These are phyloP conservation scores for Rhodotorula glutinis DNA, from an alignment of 1,284 basidiomycete genomes.

Conservation along the genomic window DNA sequence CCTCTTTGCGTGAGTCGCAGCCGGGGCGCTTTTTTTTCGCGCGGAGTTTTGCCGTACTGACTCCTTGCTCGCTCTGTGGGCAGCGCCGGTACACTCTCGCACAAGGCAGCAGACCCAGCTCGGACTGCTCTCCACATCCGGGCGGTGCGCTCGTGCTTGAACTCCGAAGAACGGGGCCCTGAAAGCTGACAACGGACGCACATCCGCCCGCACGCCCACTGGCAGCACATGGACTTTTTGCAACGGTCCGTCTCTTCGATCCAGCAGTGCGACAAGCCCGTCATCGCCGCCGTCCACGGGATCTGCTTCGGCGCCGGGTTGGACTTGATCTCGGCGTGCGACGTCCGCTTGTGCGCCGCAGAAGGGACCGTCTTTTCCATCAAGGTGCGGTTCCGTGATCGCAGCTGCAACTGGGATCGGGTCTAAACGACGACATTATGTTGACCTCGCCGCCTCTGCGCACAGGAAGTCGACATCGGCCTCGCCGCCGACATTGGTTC, in stretches of 20 bases:
- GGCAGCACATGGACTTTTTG: slow-evolving; percentile 53
- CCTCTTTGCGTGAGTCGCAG: slow-evolving; percentile 53
- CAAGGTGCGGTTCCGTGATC: slow-evolving; percentile 57
- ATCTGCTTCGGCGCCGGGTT: slow-evolving; percentile 64
- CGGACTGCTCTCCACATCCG: slow-evolving; percentile 26
- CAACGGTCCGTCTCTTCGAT: slow-evolving; percentile 69
- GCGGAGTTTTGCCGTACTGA: background rate
- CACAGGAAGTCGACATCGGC: slow-evolving; percentile 84
- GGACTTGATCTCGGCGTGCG: slow-evolving; percentile 74
- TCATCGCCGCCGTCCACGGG: slow-evolving; percentile 80
- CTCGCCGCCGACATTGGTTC: slow-evolving; percentile 82
- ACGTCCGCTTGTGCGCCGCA: slow-evolving; percentile 68
- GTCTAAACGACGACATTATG: no score
- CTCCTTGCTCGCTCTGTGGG: background rate
- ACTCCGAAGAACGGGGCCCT: no score
- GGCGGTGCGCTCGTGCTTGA: slow-evolving; percentile 45
- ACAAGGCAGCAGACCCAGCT: slow-evolving; percentile 34
- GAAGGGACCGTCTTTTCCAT: slow-evolving; percentile 66
- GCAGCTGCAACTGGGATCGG: no score
- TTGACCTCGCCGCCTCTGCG: no score
- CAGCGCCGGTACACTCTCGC: slow-evolving; percentile 19
- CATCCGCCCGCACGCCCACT: background rate
- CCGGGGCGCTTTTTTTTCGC: background rate
- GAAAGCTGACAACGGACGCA: no score
- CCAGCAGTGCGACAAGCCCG: slow-evolving; percentile 72